Base-by-base conservation (phyloP, 2,329 filamentous ascomycete genomes). In the Exophiala viscosa region DNA sequence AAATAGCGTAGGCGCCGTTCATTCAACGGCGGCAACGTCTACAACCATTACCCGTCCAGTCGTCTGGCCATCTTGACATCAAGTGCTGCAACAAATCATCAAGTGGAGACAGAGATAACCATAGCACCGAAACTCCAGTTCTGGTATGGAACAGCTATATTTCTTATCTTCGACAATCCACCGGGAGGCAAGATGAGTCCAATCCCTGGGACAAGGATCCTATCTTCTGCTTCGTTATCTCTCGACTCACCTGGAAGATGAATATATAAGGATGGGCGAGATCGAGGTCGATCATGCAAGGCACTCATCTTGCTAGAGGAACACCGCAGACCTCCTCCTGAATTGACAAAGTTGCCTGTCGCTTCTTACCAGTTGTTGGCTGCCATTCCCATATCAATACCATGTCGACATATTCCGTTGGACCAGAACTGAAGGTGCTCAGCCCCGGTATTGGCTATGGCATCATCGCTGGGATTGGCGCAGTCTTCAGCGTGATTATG, bases 381-480 rank as follows among this genome's bases (percentile, higher is more conserved):
- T 42, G 17, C 10, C 40, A 28, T 20, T 31, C 20, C 3, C 17
- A n/a, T n/a, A 31, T 11, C 9, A 9, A 42, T 31, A 28, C 3
- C 40, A 42, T 42, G 40, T 42, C 40, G 20, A 31, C 20, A n/a
- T 42, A 42, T 23, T 42, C 40, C 8, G 40, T 42, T 23, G 40
- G 40, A 20, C 40, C 40, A 23, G 40, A 42, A 11, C 20, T 42
- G 40, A 42, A 23, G 10, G 40, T 42, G 40, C 40, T 42, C 40
- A 42, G 40, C 40, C 64, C 38, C 0, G 73, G 73, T 13, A 71
- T 72, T 8, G 76, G 76, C 35, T 78, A 78, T 66, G 76, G 74
- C 58, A 72, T 70, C 56, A 71, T 79, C 7, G 70, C 75, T 20
- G 76, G 76, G 15, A 75, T 78, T 44, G 75, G 75, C 3, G 71